A percentile compares a stretch with the other conserved stretches of the same genome.
Conservation (phyloP, 2,329 filamentous ascomycete genomes). For the Aspergillus quadricinctus region DNA sequence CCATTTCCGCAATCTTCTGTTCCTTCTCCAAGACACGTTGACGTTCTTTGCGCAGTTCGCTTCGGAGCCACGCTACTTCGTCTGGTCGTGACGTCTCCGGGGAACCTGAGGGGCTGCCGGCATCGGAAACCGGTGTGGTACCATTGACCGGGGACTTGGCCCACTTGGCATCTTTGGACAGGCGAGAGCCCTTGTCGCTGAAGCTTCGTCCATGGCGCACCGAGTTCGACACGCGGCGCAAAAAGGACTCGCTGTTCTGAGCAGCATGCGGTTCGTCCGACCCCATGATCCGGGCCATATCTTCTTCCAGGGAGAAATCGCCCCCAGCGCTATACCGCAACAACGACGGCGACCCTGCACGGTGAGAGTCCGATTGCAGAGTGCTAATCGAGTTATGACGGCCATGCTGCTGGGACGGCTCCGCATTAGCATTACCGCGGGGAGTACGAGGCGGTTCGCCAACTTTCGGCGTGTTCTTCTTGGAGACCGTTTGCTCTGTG, state of each 20-base stretch:
- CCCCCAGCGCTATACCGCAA: conserved; percentile 72
- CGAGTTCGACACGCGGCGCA: conserved; percentile 86
- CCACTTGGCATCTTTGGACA: conserved; percentile 62
- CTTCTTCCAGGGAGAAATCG: conserved; percentile 92
- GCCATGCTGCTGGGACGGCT: conserved; percentile 19
- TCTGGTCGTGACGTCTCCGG: conserved; percentile 46
- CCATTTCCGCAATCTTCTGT: conserved; percentile 77
- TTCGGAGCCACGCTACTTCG: conserved; percentile 61
- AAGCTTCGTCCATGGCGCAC: conserved; percentile 88
- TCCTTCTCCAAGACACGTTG: conserved; percentile 82
- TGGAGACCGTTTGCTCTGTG: conserved; percentile 34
- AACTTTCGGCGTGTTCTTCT: conserved; percentile 39
- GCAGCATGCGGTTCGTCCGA: conserved; percentile 56
- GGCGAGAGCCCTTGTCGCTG: conserved; percentile 61
- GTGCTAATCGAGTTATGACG: conserved; percentile 50
- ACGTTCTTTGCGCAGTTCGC: conserved; percentile 76
- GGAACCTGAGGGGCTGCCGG: conserved; percentile 68
- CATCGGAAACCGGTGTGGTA: conserved; percentile 51
- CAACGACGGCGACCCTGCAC: conserved; percentile 59
- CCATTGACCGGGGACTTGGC: conserved; percentile 61
- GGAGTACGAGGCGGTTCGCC: conserved; percentile 44
- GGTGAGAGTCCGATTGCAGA: conserved; percentile 31
- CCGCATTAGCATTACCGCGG: conserved; percentile 43
- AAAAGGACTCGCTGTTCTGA: conserved; percentile 65
- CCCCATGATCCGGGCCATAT: conserved; percentile 83